Conservation (phyloP, 805 yeast genomes). For the Naumovozyma baii region DNA sequence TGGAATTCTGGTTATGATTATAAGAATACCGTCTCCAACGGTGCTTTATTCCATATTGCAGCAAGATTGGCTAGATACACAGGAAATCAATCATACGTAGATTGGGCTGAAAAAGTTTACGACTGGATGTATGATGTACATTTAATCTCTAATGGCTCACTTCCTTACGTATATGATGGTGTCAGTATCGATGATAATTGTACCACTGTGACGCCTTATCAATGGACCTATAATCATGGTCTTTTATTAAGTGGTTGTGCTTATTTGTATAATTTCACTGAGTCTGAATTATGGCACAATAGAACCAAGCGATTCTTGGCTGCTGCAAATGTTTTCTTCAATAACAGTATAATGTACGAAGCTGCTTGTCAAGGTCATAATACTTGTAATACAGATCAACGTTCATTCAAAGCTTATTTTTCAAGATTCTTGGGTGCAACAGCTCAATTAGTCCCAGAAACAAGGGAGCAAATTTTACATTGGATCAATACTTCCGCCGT, state of each 20-base stretch:
- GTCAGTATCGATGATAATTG: constrained; percentile 54
- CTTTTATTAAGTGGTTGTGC: constrained; percentile 73
- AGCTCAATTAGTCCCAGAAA: constrained; percentile 56
- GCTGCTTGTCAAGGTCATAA: constrained; percentile 65
- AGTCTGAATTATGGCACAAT: constrained; percentile 52
- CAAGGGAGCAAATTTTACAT: constrained; percentile 26
- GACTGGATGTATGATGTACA: constrained; percentile 61
- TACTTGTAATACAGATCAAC: constrained; percentile 76
- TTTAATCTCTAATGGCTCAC: constrained; percentile 35
- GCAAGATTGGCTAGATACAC: constrained; percentile 83
- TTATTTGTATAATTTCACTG: constrained; percentile 64
- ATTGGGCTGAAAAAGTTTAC: constrained; percentile 67
- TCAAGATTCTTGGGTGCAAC: constrained; percentile 67
- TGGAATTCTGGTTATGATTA: constrained; percentile 94
- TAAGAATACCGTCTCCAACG: constrained; percentile 86
- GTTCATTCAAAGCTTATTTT: constrained; percentile 84
- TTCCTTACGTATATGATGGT: constrained; percentile 53
- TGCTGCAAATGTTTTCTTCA: constrained; percentile 51
- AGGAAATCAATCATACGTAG: constrained; percentile 59
- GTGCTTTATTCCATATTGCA: constrained; percentile 76
- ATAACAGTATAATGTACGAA: constrained; percentile 56
- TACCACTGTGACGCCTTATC: constrained; percentile 43
- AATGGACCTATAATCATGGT: constrained; percentile 88
- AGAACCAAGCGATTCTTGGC: constrained; percentile 47
- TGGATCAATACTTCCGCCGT: constrained; percentile 41